Percentiles rank a stretch among this genome's conserved stretches.
Conservation (phyloP, 306 rosid genomes). For the Rubus idaeus region DNA sequence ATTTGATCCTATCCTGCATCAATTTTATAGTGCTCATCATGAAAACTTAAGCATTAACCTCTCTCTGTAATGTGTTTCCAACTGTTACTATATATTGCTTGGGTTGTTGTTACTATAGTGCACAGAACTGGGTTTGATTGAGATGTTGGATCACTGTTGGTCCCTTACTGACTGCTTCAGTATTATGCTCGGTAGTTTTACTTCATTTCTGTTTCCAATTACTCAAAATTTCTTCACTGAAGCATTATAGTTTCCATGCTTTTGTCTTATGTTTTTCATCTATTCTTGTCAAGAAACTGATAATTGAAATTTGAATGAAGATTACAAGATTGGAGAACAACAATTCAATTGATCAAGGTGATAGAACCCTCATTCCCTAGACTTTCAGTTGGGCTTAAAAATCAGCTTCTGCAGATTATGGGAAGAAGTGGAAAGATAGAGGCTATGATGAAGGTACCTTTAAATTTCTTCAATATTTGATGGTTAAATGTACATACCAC, state of each 20-base stretch:
- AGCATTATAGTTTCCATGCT: slow-evolving; percentile 22
- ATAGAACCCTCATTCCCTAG: slow-evolving; percentile 73
- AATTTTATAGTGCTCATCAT: background rate
- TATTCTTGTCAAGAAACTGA: slow-evolving; percentile 28
- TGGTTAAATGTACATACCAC: background rate
- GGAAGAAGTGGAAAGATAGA: slow-evolving; percentile 89
- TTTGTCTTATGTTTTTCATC: slow-evolving; percentile 17
- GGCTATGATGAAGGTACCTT: slow-evolving; percentile 76
- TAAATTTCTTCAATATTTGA: slow-evolving; percentile 24
- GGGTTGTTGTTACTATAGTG: background rate
- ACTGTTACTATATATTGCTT: background rate
- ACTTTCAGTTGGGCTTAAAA: slow-evolving; percentile 65
- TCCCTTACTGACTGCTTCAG: background rate
- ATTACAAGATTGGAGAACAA: slow-evolving; percentile 84
- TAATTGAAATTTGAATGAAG: slow-evolving; percentile 43
- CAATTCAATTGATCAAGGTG: slow-evolving; percentile 57
- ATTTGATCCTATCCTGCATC: background rate
- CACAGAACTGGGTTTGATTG: background rate
- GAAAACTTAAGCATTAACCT: background rate
- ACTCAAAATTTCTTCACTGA: background rate
- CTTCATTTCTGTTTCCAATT: background rate
- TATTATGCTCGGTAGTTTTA: background rate
- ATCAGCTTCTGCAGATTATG: slow-evolving; percentile 67
- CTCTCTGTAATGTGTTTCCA: background rate
- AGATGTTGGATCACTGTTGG: background rate